Base-by-base conservation (phyloP, 2,329 filamentous ascomycete species). In the Arthrinium phaeospermum region DNA sequence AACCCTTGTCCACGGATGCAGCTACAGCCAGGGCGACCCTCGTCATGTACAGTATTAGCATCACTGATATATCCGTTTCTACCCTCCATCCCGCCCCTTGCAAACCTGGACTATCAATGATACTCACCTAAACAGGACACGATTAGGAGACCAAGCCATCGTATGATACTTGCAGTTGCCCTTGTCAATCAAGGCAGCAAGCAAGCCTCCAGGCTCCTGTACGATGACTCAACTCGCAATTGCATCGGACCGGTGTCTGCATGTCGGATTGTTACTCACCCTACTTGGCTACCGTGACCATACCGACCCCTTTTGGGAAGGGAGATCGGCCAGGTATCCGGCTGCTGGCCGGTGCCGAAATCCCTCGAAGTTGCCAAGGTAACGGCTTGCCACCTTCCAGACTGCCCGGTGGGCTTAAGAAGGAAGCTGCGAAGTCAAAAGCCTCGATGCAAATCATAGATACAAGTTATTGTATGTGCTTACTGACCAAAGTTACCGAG, bases 141-240 rank as follows among this genome's bases (percentile, higher is more conserved):
- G 19, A 22, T 41, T 64, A 24, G 30, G 34, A 64, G 22, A 19
- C 34, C 57, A 5, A 37, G 30, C 19, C 30, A 37, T 61, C 53
- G 30, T 61, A 61, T 37, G 53, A 61, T 34, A 34, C 30, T 61
- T 61, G 53, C 53, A 61, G 53, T 61, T 19, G 53, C 53, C 30
- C 30, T 61, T 61, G 53, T n/a, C 16, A 61, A 37, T 10, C 53
- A 64, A 64, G 30, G 22, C 57, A 57, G 10, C 24, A 14, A 57
- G 51, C 51, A 57, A 57, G 24, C 27, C 16, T 57, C 24, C 24
- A 5, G 24, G 51, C 24, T 41, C 37, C 8, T 8, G 13, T 30
- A 53, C 12, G 24, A 30, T n/a, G 24, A 30, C 13, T 57, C 14
- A 24, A 27, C 51, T 14, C 12, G 27, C 13, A 30, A 13, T 57